Conservation (phyloP, 202 grass and related monocot species). For the Digitaria exilis region DNA sequence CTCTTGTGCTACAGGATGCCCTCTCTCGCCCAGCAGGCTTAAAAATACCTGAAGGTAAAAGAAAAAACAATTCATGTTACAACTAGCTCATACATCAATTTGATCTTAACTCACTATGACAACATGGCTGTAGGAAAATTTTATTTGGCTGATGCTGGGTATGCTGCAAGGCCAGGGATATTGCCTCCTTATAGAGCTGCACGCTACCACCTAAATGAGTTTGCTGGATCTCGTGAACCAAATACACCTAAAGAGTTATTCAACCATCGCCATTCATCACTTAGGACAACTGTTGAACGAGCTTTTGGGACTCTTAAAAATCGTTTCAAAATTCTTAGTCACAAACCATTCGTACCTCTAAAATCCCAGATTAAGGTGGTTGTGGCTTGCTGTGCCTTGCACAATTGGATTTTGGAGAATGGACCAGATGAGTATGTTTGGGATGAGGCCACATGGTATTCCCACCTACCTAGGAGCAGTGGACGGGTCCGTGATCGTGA, state of each 20-base stretch:
- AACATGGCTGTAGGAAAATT: neutral
- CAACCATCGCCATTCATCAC: neutral
- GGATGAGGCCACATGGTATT: conserved; percentile 8
- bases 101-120: neutral
- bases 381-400: neutral
- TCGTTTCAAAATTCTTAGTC: neutral
- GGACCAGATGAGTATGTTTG: neutral
- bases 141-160: conserved; percentile 23
- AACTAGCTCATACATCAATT: neutral
- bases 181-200: neutral
- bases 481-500: neutral
- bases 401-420: conserved; percentile 5
- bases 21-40: neutral
- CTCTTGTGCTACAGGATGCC: neutral
- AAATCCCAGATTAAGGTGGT: neutral
- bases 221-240: neutral
- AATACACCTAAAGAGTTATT: neutral
- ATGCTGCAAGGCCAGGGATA: neutral
- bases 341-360: neutral
- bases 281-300: neutral
- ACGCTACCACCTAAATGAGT: neutral
- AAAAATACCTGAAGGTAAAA: neutral
- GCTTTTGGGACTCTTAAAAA: neutral
- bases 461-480: neutral
- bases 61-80: neutral